Conservation (phyloP, 202 grass and related monocot genomes). For the Panicum virgatum region DNA sequence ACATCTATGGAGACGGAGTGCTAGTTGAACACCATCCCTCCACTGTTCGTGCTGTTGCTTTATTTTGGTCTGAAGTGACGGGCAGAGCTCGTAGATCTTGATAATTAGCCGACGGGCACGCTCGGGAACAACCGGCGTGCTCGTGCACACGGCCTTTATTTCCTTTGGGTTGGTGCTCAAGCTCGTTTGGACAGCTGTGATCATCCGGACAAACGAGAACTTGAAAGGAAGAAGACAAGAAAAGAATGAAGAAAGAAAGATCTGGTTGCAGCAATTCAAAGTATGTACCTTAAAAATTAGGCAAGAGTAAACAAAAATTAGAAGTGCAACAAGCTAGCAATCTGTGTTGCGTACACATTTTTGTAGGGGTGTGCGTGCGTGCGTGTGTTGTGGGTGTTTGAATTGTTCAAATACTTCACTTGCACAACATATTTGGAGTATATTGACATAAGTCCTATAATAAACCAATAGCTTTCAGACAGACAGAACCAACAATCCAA, state of each 20-base stretch:
- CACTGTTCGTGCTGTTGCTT: too few species aligned
- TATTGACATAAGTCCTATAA: neutral
- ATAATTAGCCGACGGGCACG: too few species aligned
- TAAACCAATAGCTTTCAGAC: constrained; percentile 17
- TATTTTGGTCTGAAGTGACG: too few species aligned
- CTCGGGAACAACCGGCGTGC: too few species aligned
- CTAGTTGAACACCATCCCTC: too few species aligned
- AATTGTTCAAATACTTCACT: constrained; percentile 16
- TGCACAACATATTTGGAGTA: neutral
- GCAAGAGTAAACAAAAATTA: neutral
- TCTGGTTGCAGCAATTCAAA: neutral
- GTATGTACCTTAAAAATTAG: neutral
- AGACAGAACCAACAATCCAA: neutral
- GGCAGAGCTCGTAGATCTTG: too few species aligned
- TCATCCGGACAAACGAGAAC: neutral
- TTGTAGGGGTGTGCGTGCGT: too few species aligned
- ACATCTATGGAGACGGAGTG: too few species aligned
- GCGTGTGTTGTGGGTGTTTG: too few species aligned
- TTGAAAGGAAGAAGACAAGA: neutral
- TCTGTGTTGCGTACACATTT: too few species aligned
- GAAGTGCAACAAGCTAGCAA: neutral
- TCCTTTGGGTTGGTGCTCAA: too few species aligned
- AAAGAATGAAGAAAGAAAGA: neutral
- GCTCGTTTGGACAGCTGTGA: neutral
- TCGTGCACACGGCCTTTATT: too few species aligned